These are phyloP conservation scores for Phytophthora ohioensis DNA, from an alignment of 352 stramenopile genomes.

Conservation along the genomic window DNA sequence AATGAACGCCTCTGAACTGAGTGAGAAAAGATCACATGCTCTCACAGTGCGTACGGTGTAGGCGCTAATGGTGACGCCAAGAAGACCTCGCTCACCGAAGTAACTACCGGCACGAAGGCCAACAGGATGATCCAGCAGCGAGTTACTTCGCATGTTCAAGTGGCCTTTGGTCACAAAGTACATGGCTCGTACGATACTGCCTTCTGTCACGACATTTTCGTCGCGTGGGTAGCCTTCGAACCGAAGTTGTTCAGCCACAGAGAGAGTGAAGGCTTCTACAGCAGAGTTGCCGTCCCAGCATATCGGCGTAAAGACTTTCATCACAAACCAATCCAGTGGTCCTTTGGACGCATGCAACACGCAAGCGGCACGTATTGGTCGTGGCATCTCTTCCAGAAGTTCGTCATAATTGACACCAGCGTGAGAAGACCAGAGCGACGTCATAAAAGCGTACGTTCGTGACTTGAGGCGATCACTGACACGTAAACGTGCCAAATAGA, in stretches of 20 bases:
- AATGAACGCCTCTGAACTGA: conserved; percentile 50
- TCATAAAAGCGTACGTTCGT: conserved; percentile 53
- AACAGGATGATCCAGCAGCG: conserved; percentile 28
- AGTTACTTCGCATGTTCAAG: conserved; percentile 48
- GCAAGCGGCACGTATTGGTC: conserved; percentile 60
- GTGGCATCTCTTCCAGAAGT: conserved; percentile 56
- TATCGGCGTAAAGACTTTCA: conserved; percentile 45
- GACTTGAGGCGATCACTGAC: conserved; percentile 43
- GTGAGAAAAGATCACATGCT: conserved; percentile 40
- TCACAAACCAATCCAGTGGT: conserved; percentile 50
- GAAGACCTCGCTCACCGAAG: conserved; percentile 69
- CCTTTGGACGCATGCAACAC: conserved; percentile 47
- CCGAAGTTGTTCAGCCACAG: conserved; percentile 50
- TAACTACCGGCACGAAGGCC: conserved; percentile 49
- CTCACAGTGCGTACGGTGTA: conserved; percentile 46
- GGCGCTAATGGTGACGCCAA: conserved; percentile 53
- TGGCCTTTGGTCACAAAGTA: conserved; percentile 76
- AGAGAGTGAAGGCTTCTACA: conserved; percentile 37
- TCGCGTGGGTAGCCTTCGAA: conserved; percentile 72
- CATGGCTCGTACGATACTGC: conserved; percentile 64
- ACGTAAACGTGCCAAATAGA: conserved; percentile 49
- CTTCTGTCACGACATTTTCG: conserved; percentile 67
- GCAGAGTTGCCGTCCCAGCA: conserved; percentile 19
- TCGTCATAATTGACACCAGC: conserved; percentile 61
- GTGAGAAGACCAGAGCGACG: conserved; percentile 67